These are phyloP conservation scores for Funneliformis geosporum DNA, from an alignment of 192 early-diverging fungal genomes.

Conservation along the genomic window DNA sequence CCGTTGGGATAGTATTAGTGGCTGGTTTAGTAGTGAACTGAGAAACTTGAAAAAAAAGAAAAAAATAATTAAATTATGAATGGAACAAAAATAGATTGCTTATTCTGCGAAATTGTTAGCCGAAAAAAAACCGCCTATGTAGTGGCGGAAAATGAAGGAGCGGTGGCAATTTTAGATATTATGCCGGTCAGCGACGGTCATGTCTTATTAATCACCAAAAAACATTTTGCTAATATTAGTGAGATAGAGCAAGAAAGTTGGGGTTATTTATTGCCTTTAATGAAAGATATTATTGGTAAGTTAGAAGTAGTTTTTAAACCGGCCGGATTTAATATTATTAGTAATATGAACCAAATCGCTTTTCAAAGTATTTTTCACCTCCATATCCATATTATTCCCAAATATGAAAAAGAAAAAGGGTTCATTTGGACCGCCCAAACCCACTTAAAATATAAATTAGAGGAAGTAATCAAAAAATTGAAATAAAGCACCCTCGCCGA, in stretches of 20 bases:
- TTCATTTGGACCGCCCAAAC: background rate
- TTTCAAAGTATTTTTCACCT: conserved; percentile 13
- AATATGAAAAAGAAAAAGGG: background rate
- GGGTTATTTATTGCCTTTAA: background rate
- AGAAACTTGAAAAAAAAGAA: no score
- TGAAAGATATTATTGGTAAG: conserved; percentile 12
- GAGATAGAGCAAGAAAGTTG: conserved; percentile 3
- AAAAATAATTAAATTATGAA: no score
- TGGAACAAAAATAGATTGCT: background rate
- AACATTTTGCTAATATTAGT: conserved; percentile 6
- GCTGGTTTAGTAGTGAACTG: no score
- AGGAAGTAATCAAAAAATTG: background rate
- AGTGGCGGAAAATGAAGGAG: background rate
- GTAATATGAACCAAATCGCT: conserved; percentile 2
- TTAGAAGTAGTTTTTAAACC: background rate
- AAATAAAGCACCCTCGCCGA: no score
- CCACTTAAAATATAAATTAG: background rate
- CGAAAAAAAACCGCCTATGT: background rate
- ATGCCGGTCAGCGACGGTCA: background rate
- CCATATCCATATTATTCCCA: conserved; percentile 20
- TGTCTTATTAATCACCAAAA: background rate
- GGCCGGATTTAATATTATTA: conserved; percentile 17
- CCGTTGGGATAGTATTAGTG: no score
- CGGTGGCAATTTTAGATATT: background rate
- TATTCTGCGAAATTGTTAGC: conserved; percentile 11